Conservation (phyloP, 805 yeast genomes). For the Kodamaea restingae region DNA sequence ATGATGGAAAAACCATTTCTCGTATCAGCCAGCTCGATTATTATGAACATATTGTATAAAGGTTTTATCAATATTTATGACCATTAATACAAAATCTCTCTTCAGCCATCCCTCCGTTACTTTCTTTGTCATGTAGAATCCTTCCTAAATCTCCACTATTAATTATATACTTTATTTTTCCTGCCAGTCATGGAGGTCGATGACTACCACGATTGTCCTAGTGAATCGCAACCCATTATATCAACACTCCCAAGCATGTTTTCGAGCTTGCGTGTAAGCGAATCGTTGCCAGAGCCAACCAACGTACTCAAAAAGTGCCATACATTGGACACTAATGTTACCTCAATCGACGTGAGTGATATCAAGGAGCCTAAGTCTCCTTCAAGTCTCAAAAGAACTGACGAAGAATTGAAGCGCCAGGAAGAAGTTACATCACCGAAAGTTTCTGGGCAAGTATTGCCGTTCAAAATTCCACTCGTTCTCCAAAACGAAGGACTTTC, state of each 20-base stretch:
- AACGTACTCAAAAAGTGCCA: constrained; percentile 3
- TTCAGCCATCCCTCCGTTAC: background rate
- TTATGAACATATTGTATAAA: too few relatives aligned
- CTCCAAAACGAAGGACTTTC: constrained; percentile 45
- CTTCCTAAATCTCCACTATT: too few relatives aligned
- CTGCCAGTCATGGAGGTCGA: background rate
- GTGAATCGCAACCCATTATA: constrained; percentile 19
- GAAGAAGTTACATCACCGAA: background rate
- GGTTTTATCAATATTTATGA: background rate
- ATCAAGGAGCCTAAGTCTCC: background rate
- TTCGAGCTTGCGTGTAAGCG: constrained; percentile 21
- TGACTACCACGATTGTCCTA: background rate
- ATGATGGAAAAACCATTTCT: too few relatives aligned
- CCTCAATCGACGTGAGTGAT: background rate
- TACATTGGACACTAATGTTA: background rate
- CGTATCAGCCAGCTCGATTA: too few relatives aligned
- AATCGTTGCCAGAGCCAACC: constrained; percentile 8
- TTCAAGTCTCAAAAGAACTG: background rate
- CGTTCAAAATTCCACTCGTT: constrained; percentile 6
- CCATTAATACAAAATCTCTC: background rate
- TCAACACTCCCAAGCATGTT: constrained; percentile 21
- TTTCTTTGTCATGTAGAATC: too few relatives aligned
- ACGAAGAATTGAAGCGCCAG: too few relatives aligned
- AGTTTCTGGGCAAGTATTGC: background rate
- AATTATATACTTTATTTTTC: too few relatives aligned